Evolutionary conservation across 352 stramenopile genomes (phyloP).

Genomic region (Phytophthora aleatoria): DNA sequence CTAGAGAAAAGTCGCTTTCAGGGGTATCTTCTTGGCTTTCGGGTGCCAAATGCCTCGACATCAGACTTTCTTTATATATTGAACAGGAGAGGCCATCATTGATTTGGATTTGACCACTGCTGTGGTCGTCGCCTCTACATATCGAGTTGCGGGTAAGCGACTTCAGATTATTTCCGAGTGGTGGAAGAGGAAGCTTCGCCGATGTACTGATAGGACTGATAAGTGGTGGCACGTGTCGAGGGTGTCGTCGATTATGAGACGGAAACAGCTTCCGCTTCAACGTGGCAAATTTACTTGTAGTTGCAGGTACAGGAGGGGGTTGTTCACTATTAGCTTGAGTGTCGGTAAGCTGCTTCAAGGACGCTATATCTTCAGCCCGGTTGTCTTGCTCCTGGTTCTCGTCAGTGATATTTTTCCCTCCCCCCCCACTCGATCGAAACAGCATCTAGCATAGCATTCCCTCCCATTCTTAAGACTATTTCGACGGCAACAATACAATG

Average conservation of each 20-base stretch:
- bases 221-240: constrained; percentile 46
- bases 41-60: background rate
- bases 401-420: background rate
- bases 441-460: constrained; percentile 42
- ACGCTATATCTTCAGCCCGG: constrained; percentile 14
- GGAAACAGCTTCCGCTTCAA: constrained; percentile 68
- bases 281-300: constrained; percentile 44
- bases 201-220: constrained; percentile 45
- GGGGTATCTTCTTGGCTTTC: constrained; percentile 6
- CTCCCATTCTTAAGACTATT: background rate
- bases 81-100: background rate
- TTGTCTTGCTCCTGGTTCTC: constrained; percentile 11
- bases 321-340: constrained; percentile 5
- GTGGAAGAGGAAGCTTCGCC: constrained; percentile 3
- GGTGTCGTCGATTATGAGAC: constrained; percentile 49
- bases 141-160: constrained; percentile 1
- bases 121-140: background rate
- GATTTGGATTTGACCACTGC: constrained; percentile 9
- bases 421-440: constrained; percentile 37
- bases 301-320: constrained; percentile 8
- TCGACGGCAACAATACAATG: background rate
- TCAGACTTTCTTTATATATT: background rate
- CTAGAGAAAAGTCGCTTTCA: constrained; percentile 13
- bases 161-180: constrained; percentile 5
- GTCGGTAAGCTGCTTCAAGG: background rate